Conservation (phyloP, 371 early-diverging fungal genomes). For the Haplosporangium sp. region DNA sequence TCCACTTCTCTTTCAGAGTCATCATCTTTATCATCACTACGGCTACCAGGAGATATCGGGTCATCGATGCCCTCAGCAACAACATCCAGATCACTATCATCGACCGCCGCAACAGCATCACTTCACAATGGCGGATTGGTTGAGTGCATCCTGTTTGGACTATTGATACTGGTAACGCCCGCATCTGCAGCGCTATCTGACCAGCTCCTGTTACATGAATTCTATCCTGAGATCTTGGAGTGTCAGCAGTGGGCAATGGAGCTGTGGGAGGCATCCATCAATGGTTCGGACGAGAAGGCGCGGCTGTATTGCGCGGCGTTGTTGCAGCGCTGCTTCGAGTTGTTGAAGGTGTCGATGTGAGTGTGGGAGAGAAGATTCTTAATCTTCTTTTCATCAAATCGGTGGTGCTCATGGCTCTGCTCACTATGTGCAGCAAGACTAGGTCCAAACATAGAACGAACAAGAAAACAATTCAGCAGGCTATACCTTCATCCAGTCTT, state of each 20-base stretch:
- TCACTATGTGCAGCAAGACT: too few relatives aligned
- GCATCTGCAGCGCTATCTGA: slow-evolving; percentile 27
- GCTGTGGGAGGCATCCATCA: slow-evolving; percentile 33
- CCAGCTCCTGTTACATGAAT: slow-evolving; percentile 29
- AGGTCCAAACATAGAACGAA: too few relatives aligned
- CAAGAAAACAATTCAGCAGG: too few relatives aligned
- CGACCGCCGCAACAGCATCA: neutral
- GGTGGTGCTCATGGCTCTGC: too few relatives aligned
- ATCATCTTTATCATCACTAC: slow-evolving; percentile 17
- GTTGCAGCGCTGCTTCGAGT: slow-evolving; percentile 36
- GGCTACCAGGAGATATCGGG: slow-evolving; percentile 14
- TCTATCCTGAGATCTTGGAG: slow-evolving; percentile 40
- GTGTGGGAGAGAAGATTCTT: neutral
- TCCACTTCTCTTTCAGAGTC: slow-evolving; percentile 9
- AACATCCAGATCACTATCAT: neutral
- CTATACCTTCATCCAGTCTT: too few relatives aligned
- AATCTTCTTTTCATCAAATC: neutral
- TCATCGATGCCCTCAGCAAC: neutral
- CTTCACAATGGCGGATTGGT: slow-evolving; percentile 27
- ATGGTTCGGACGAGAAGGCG: slow-evolving; percentile 24
- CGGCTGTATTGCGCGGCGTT: slow-evolving; percentile 43
- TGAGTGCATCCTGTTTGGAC: slow-evolving; percentile 33
- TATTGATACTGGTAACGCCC: slow-evolving; percentile 45
- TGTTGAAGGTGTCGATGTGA: slow-evolving; percentile 25
- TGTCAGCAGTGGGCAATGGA: slow-evolving; percentile 46